These are phyloP conservation scores for Phytopythium vexans DNA, from an alignment of 352 stramenopile species.

Conservation along the genomic window DNA sequence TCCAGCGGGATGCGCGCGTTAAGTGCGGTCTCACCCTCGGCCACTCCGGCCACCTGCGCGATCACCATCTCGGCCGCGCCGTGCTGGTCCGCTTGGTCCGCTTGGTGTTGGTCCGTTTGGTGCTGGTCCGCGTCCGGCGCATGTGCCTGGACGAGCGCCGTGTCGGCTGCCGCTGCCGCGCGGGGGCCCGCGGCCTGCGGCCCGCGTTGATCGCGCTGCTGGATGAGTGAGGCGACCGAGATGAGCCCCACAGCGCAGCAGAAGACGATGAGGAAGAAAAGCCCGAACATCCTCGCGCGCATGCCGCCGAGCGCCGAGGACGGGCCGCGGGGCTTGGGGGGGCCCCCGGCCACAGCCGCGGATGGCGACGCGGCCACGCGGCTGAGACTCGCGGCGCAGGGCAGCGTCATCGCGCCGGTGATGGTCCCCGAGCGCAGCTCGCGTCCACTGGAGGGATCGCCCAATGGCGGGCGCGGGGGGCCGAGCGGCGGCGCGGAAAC, in stretches of 20 bases:
- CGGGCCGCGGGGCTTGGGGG: background rate
- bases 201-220: constrained; percentile 33
- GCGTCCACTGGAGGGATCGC: no score
- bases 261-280: constrained; percentile 49
- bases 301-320: constrained; percentile 4
- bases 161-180: constrained; percentile 2
- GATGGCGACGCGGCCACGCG: constrained; percentile 2
- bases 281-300: constrained; percentile 25
- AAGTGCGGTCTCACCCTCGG: background rate
- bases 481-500: no score
- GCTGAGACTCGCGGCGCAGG: constrained; percentile 2
- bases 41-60: background rate
- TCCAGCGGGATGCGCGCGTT: constrained; percentile 1
- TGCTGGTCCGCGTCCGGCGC: constrained; percentile 6
- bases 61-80: constrained; percentile 2
- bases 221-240: constrained; percentile 51
- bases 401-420: background rate
- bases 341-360: background rate
- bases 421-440: background rate
- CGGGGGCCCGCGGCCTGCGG: constrained; percentile 7
- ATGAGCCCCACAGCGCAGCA: constrained; percentile 51
- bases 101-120: background rate
- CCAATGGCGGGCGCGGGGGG: no score
- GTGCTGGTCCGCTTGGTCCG: background rate
- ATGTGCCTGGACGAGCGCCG: constrained; percentile 16